These are phyloP conservation scores for Pestalotiopsis sp. DNA, from an alignment of 2,329 filamentous ascomycete genomes.

Conservation along the genomic window DNA sequence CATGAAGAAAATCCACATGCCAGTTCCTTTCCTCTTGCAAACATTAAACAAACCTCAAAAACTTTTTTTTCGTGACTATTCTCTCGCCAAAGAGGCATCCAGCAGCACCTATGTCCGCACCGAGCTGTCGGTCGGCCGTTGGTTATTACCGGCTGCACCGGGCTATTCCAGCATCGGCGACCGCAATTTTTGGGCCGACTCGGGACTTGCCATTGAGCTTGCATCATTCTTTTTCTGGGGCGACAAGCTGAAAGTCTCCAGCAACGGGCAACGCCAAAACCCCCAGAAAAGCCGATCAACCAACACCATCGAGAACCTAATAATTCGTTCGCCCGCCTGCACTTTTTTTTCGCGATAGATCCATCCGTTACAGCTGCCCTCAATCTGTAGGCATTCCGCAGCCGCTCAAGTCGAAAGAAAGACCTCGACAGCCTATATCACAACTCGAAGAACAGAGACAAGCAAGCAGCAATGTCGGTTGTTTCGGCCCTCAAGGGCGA, in stretches of 20 bases:
- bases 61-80: background rate
- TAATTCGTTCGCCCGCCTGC: background rate
- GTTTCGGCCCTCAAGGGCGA: constrained; percentile 50
- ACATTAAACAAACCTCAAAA: background rate
- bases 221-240: constrained; percentile 8
- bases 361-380: background rate
- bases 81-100: background rate
- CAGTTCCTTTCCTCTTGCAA: background rate
- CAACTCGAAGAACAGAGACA: background rate
- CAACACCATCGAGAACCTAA: background rate
- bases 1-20: background rate
- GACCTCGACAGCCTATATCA: background rate
- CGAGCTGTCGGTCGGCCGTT: constrained; percentile 10
- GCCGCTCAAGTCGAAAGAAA: background rate
- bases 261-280: background rate
- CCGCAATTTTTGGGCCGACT: constrained; percentile 1
- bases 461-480: constrained; percentile 27
- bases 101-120: constrained; percentile 7
- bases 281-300: background rate
- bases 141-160: constrained; percentile 9
- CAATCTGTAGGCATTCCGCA: background rate
- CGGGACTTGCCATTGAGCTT: constrained; percentile 9
- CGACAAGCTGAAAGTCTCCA: background rate
- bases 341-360: background rate
- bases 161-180: background rate